phyloP scores from a whole-genome alignment of 225 moss, liverwort and hornwort species.

The Straminergon stramineum region DNA sequence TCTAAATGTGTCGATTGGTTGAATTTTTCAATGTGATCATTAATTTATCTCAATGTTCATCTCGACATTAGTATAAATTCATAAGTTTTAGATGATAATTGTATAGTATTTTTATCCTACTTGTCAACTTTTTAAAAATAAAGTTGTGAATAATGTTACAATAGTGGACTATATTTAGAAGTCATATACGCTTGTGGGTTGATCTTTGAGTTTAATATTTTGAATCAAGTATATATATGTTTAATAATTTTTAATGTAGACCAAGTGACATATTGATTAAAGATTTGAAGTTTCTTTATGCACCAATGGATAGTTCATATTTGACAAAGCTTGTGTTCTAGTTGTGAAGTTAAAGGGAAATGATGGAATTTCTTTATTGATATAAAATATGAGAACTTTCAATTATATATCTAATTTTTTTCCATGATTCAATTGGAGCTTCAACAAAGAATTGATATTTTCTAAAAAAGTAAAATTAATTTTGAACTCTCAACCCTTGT shows the following conservation, averaged over 20 bases:
- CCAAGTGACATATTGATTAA: neutral
- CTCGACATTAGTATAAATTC: neutral
- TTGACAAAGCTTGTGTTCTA: neutral
- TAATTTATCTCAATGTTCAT: neutral
- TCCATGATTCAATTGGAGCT: rapidly evolving
- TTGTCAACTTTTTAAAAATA: neutral
- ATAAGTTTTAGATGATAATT: too few relatives aligned
- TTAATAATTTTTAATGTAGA: too few relatives aligned
- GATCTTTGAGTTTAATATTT: too few relatives aligned
- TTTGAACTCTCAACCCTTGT: neutral
- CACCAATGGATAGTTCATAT: neutral
- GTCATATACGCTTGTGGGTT: neutral
- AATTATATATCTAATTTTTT: too few relatives aligned
- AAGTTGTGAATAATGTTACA: neutral
- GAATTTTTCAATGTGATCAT: neutral
- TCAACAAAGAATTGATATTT: neutral
- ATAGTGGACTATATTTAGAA: rapidly evolving
- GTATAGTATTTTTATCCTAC: neutral
- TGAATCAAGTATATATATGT: neutral
- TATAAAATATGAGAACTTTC: too few relatives aligned
- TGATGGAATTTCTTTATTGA: too few relatives aligned
- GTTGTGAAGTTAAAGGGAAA: too few relatives aligned
- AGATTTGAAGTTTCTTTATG: neutral
- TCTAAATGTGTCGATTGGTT: neutral
- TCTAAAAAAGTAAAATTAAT: neutral